phyloP scores from a whole-genome alignment of 805 yeast genomes.

The Starmerella asiatica region DNA sequence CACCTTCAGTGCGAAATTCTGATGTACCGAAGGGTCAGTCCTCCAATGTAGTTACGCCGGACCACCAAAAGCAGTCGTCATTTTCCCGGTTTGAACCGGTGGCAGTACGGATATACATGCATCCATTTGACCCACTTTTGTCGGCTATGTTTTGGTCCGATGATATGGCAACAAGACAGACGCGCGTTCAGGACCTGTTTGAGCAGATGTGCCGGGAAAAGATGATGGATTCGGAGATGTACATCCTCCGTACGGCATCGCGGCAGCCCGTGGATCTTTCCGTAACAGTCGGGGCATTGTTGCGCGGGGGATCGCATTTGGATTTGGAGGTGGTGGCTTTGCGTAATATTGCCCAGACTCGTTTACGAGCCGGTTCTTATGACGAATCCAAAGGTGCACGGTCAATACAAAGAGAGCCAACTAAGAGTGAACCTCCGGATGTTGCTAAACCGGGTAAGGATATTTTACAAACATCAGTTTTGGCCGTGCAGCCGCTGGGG shows the following conservation, averaged over 20 bases:
- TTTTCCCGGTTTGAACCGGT: conserved; percentile 7
- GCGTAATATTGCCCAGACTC: conserved; percentile 1
- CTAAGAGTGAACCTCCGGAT: background rate
- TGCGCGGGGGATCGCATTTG: background rate
- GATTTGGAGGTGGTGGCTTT: conserved; percentile 7
- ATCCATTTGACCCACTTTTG: conserved; percentile 25
- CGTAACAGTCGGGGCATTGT: background rate
- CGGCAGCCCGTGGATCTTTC: background rate
- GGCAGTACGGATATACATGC: conserved; percentile 21
- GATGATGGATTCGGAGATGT: conserved; percentile 24
- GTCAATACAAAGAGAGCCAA: too few relatives aligned
- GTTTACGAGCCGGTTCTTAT: background rate
- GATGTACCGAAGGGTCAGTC: background rate
- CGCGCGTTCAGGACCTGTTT: conserved; percentile 20
- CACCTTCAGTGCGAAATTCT: background rate
- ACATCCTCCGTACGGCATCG: conserved; percentile 25
- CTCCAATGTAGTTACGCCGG: background rate
- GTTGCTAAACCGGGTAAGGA: background rate
- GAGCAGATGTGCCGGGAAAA: conserved; percentile 25
- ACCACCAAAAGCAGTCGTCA: conserved; percentile 1
- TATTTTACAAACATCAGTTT: conserved; percentile 11
- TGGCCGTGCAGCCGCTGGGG: conserved; percentile 29
- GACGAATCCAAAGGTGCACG: background rate
- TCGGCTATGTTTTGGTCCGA: conserved; percentile 23
- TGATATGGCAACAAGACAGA: conserved; percentile 15